These are phyloP conservation scores for Cucurbita moschata DNA, from an alignment of 306 rosid genomes.

Conservation along the genomic window DNA sequence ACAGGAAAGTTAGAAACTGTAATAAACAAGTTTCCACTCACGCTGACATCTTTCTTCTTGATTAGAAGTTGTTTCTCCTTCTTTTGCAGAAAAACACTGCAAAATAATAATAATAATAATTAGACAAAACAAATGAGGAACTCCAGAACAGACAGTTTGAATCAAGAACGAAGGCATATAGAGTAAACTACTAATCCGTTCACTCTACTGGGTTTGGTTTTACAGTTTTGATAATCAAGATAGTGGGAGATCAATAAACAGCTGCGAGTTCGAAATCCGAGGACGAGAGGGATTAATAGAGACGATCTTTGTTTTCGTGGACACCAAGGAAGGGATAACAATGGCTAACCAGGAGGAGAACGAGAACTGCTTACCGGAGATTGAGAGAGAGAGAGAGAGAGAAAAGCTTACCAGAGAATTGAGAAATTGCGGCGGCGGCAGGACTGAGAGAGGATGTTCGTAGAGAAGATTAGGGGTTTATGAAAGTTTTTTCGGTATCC, in stretches of 20 bases:
- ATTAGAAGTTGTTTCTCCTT: neutral
- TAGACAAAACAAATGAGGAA: neutral
- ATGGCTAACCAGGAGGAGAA: neutral
- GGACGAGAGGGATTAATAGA: neutral
- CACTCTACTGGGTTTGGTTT: neutral
- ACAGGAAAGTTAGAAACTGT: neutral
- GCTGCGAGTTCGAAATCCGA: neutral
- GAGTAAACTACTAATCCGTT: neutral
- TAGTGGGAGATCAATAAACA: neutral
- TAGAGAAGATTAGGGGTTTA: constrained; percentile 1
- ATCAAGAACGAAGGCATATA: neutral
- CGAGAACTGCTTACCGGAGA: neutral
- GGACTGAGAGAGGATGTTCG: neutral
- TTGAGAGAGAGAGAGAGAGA: neutral
- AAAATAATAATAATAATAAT: neutral
- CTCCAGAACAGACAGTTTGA: neutral
- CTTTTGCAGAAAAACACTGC: neutral
- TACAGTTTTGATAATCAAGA: neutral
- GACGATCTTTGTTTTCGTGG: neutral
- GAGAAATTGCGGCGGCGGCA: neutral
- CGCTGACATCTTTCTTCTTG: constrained; percentile 1
- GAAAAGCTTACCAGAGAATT: neutral
- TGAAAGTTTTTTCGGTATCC: neutral
- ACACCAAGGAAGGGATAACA: neutral
- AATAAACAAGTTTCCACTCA: neutral